phyloP scores from a whole-genome alignment of 1,284 basidiomycete genomes.

The Microbotryomycetes sp. region DNA sequence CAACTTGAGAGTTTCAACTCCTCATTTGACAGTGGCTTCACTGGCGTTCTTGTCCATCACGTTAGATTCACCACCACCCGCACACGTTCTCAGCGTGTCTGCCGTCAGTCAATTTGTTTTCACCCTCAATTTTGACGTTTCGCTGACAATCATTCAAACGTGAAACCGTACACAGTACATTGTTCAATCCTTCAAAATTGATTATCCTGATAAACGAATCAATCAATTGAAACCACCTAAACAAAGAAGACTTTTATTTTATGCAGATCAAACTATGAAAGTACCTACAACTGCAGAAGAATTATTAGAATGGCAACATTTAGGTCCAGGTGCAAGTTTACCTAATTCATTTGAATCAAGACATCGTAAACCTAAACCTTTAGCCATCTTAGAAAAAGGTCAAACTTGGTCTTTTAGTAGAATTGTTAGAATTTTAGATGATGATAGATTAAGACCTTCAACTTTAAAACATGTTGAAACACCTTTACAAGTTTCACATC shows the following conservation, averaged over 20 bases:
- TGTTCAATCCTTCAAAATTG: background rate
- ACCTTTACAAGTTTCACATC: slow-evolving; percentile 21
- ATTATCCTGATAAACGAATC: background rate
- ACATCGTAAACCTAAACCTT: slow-evolving; percentile 11
- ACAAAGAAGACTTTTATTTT: background rate
- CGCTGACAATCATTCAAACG: too few species aligned
- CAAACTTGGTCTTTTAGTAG: slow-evolving; percentile 21
- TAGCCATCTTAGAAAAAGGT: slow-evolving; percentile 9
- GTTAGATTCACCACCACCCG: slow-evolving; percentile 19
- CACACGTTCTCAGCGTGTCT: slow-evolving; percentile 19
- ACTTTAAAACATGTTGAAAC: slow-evolving; percentile 21
- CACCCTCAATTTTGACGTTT: too few species aligned
- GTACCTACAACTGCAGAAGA: slow-evolving; percentile 9
- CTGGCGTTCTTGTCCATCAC: slow-evolving; percentile 16
- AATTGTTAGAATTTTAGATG: slow-evolving; percentile 22
- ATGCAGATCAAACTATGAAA: background rate
- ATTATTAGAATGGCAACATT: slow-evolving; percentile 9
- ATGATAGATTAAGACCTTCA: slow-evolving; percentile 22
- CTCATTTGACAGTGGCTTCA: slow-evolving; percentile 26
- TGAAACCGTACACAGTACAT: too few species aligned
- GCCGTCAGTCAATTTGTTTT: too few species aligned
- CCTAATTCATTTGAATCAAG: slow-evolving; percentile 20
- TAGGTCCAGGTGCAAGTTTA: slow-evolving; percentile 9
- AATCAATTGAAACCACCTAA: background rate
- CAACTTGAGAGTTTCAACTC: slow-evolving; percentile 14